Evolutionary conservation across 495 filamentous ascomycete genomes (phyloP).

Genomic region (Pyronema omphalodes): DNA sequence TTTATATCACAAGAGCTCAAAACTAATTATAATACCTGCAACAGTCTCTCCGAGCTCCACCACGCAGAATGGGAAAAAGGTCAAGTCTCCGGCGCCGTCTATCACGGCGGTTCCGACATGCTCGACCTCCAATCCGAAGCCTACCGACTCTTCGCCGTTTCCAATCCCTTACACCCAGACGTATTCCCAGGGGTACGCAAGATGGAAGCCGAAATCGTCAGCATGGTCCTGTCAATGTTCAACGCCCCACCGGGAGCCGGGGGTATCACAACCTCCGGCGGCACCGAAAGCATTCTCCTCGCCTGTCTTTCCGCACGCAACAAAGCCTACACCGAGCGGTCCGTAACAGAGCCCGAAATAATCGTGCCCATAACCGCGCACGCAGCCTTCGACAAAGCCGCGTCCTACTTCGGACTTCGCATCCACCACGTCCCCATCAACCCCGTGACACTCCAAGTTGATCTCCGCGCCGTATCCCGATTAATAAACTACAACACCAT

Average conservation of each 20-base stretch:
- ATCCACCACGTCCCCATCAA: constrained; percentile 79
- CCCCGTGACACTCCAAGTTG: constrained; percentile 66
- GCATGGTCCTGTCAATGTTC: constrained; percentile 84
- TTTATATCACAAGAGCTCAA: background rate
- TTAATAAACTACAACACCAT: constrained; percentile 95
- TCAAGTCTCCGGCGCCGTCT: constrained; percentile 83
- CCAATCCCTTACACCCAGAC: constrained; percentile 98
- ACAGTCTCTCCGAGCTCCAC: constrained; percentile 54
- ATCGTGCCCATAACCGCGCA: constrained; percentile 89
- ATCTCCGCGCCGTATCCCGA: constrained; percentile 53
- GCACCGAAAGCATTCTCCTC: constrained; percentile 93
- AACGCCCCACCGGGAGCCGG: constrained; percentile 70
- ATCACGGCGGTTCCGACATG: constrained; percentile 78
- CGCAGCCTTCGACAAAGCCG: constrained; percentile 90
- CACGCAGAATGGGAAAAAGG: constrained; percentile 96
- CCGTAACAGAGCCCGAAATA: constrained; percentile 91
- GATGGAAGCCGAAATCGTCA: constrained; percentile 97
- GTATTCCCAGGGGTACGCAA: constrained; percentile 96
- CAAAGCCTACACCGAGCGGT: constrained; percentile 67
- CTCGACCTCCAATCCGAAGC: constrained; percentile 76
- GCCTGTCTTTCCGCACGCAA: constrained; percentile 74
- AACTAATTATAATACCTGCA: background rate
- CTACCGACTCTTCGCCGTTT: constrained; percentile 78
- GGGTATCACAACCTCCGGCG: constrained; percentile 80
- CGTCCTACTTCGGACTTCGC: constrained; percentile 87